phyloP scores from a whole-genome alignment of 2,329 filamentous ascomycete species.

The Cercospora zeina region DNA sequence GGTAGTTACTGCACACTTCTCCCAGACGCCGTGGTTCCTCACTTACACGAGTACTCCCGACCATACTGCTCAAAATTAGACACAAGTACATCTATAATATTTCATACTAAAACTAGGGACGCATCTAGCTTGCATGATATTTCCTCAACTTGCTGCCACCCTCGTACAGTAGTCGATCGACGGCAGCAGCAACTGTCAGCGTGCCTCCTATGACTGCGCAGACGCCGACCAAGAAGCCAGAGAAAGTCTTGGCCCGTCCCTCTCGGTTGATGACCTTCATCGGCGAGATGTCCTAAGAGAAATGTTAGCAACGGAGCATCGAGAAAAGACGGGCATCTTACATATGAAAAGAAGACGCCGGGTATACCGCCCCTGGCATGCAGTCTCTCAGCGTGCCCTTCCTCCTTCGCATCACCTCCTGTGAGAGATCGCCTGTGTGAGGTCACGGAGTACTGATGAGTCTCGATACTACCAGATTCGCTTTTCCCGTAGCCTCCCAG shows the following conservation, averaged over 20 bases:
- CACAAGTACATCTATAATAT: conserved; percentile 14
- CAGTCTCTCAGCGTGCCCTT: conserved; percentile 87
- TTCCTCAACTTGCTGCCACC: conserved; percentile 84
- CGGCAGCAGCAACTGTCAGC: conserved; percentile 87
- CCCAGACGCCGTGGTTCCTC: background rate
- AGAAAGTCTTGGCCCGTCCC: conserved; percentile 82
- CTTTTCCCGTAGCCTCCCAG: conserved; percentile 69
- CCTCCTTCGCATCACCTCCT: conserved; percentile 79
- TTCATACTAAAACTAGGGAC: conserved; percentile 6
- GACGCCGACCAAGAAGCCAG: conserved; percentile 87
- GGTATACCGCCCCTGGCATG: conserved; percentile 91
- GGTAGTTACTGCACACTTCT: background rate
- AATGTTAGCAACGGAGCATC: background rate
- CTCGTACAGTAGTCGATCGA: conserved; percentile 90
- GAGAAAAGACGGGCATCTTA: conserved; percentile 53
- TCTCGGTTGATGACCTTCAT: conserved; percentile 99
- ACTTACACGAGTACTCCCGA: conserved; percentile 3
- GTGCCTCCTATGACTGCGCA: conserved; percentile 95
- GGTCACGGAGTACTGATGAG: conserved; percentile 97
- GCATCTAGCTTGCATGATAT: conserved; percentile 61
- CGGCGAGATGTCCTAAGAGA: conserved; percentile 75
- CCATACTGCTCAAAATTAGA: background rate
- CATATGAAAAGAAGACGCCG: conserved; percentile 97
- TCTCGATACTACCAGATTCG: conserved; percentile 78
- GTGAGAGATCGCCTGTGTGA: conserved; percentile 87